A percentile compares a stretch with the other conserved stretches of the same genome.
These are phyloP conservation scores for Fusarium robinianum DNA, from an alignment of 2,329 filamentous ascomycete genomes.

Conservation along the genomic window DNA sequence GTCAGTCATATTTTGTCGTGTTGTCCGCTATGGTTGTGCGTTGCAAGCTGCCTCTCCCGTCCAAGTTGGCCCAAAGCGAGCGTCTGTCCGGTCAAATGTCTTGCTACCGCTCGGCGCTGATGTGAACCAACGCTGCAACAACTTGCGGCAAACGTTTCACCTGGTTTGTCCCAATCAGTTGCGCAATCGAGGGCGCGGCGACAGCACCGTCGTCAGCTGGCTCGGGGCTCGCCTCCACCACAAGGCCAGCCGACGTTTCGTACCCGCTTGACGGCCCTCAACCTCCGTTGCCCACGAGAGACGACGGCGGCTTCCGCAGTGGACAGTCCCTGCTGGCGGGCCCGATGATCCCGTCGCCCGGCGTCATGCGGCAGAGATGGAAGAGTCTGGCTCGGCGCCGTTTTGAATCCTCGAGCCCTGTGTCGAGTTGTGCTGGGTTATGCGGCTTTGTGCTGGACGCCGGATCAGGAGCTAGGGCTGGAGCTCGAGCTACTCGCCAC, in stretches of 20 bases:
- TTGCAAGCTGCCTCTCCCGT: neutral
- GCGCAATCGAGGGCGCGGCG: constrained; percentile 13
- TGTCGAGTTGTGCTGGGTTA: constrained; percentile 18
- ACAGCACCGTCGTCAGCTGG: constrained; percentile 21
- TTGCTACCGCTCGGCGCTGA: constrained; percentile 13
- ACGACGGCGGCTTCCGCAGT: constrained; percentile 30
- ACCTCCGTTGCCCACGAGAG: constrained; percentile 20
- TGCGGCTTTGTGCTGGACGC: constrained; percentile 29
- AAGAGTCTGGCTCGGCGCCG: constrained; percentile 18
- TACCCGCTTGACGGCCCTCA: constrained; percentile 32
- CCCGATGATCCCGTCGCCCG: constrained; percentile 28
- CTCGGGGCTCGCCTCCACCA: constrained; percentile 20
- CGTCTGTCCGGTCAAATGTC: constrained; percentile 11
- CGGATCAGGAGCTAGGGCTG: constrained; percentile 10
- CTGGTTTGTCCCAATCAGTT: constrained; percentile 14
- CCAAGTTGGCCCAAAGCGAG: constrained; percentile 1
- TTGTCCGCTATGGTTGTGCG: too few species aligned
- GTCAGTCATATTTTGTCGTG: too few species aligned
- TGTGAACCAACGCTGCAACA: constrained; percentile 9
- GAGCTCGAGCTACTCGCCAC: constrained; percentile 7
- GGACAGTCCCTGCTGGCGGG: constrained; percentile 28
- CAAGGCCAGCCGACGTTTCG: constrained; percentile 22
- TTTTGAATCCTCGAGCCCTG: constrained; percentile 14
- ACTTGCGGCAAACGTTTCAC: constrained; percentile 16
- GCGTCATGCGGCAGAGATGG: constrained; percentile 19